A percentile compares a stretch with the other conserved stretches of the same genome.
Conservation (phyloP, 495 filamentous ascomycete genomes). For the Barbatosphaeria neglecta region DNA sequence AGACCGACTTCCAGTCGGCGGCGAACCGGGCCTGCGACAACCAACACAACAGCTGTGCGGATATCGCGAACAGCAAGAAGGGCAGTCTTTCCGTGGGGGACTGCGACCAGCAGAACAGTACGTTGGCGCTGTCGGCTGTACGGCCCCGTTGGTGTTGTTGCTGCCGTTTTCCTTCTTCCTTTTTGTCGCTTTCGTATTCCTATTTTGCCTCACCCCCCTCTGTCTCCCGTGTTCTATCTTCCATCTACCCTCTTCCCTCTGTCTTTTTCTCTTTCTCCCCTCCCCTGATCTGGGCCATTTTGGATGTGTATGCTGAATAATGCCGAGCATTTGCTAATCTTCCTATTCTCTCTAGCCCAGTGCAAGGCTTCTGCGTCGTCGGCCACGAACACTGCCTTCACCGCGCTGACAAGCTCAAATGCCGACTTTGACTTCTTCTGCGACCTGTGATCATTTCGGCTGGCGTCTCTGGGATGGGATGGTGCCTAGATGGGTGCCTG, state of each 20-base stretch:
- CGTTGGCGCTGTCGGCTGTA: no score
- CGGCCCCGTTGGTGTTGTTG: no score
- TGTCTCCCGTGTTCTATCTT: no score
- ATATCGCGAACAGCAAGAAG: slow-evolving; percentile 16
- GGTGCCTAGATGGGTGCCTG: background rate
- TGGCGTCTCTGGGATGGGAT: background rate
- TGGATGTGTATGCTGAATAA: no score
- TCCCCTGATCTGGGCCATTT: no score
- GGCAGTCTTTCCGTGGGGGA: slow-evolving; percentile 17
- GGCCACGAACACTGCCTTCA: slow-evolving; percentile 13
- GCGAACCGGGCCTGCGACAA: slow-evolving; percentile 25
- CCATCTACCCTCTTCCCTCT: no score
- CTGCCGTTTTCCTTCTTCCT: no score
- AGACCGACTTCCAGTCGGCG: slow-evolving; percentile 31
- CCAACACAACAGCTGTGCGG: slow-evolving; percentile 28
- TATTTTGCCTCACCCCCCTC: no score
- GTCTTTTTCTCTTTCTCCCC: no score
- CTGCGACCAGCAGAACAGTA: slow-evolving; percentile 26
- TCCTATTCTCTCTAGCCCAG: slow-evolving; percentile 7
- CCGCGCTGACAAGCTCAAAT: slow-evolving; percentile 16
- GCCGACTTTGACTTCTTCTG: slow-evolving; percentile 27
- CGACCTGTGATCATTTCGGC: slow-evolving; percentile 6
- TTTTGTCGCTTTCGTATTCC: no score
- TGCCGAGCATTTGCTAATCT: no score
- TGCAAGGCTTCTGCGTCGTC: slow-evolving; percentile 15